These are phyloP conservation scores for Orobanche coerulescens DNA, from an alignment of 257 asterid species.

Conservation along the genomic window DNA sequence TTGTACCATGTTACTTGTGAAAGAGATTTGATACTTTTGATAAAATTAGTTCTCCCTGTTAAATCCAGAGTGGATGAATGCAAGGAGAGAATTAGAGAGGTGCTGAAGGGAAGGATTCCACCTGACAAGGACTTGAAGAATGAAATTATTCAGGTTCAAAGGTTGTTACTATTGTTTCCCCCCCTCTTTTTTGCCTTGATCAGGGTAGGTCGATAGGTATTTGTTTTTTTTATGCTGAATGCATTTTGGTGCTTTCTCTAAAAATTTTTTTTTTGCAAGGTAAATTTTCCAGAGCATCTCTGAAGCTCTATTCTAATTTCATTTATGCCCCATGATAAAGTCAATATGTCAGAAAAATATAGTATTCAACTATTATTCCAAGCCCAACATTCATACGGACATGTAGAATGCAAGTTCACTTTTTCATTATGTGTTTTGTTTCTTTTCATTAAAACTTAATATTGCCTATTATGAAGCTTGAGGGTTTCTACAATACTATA, in stretches of 20 bases:
- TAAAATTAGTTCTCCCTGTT: slow-evolving; percentile 15
- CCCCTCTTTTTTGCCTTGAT: slow-evolving; percentile 17
- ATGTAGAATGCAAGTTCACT: neutral
- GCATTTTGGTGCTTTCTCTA: slow-evolving; percentile 13
- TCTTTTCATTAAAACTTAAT: neutral
- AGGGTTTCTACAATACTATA: neutral
- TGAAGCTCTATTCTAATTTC: slow-evolving; percentile 2
- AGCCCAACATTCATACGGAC: slow-evolving; percentile 3
- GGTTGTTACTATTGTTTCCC: slow-evolving; percentile 36
- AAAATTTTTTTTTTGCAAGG: slow-evolving; percentile 9
- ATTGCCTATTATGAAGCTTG: slow-evolving; percentile 3
- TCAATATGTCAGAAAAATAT: neutral
- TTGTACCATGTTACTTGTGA: slow-evolving; percentile 5
- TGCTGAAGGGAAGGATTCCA: slow-evolving; percentile 93
- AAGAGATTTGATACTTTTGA: slow-evolving; percentile 1
- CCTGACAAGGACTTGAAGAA: slow-evolving; percentile 80
- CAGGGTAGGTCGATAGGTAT: slow-evolving; percentile 9
- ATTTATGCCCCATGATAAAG: neutral
- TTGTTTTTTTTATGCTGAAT: neutral
- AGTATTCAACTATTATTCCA: neutral
- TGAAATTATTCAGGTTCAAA: slow-evolving; percentile 72
- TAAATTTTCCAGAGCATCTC: neutral
- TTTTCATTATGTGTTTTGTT: slow-evolving; percentile 6
- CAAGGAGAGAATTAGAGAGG: slow-evolving; percentile 70
- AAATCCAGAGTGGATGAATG: slow-evolving; percentile 67